Conservation (phyloP, 1,284 basidiomycete genomes). For the Naganishia sp. region DNA sequence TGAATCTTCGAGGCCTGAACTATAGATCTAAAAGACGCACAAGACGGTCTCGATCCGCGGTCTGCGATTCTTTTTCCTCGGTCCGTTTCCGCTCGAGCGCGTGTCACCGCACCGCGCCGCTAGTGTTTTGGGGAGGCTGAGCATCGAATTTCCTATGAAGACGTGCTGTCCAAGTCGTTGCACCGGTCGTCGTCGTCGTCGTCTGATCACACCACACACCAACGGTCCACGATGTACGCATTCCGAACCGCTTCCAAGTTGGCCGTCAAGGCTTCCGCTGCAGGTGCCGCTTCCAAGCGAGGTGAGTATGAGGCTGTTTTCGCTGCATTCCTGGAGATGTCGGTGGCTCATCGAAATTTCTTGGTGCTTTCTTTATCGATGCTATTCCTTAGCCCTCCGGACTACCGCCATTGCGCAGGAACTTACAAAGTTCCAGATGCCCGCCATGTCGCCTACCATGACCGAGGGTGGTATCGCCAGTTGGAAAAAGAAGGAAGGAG, state of each 20-base stretch:
- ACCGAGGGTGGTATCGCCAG: slow-evolving; percentile 95
- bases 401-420: slow-evolving; percentile 74
- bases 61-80: background rate
- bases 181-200: background rate
- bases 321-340: too few relatives aligned
- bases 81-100: slow-evolving; percentile 11
- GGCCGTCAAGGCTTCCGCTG: slow-evolving; percentile 28
- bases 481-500: slow-evolving; percentile 98
- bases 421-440: slow-evolving; percentile 91
- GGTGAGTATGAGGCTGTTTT: slow-evolving; percentile 2
- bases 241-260: slow-evolving; percentile 27
- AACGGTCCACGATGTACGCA: slow-evolving; percentile 19
- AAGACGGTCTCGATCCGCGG: background rate
- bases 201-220: slow-evolving; percentile 8
- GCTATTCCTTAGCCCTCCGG: slow-evolving; percentile 69
- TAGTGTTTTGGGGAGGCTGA: slow-evolving; percentile 7
- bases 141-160: slow-evolving; percentile 14
- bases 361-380: background rate
- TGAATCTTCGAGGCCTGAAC: background rate
- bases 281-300: slow-evolving; percentile 26
- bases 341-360: background rate
- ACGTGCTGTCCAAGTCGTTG: background rate
- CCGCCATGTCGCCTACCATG: slow-evolving; percentile 99
- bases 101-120: background rate
- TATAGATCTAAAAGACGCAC: too few relatives aligned